These are phyloP conservation scores for Abortiporus biennis DNA, from an alignment of 1,284 basidiomycete genomes.

Conservation along the genomic window DNA sequence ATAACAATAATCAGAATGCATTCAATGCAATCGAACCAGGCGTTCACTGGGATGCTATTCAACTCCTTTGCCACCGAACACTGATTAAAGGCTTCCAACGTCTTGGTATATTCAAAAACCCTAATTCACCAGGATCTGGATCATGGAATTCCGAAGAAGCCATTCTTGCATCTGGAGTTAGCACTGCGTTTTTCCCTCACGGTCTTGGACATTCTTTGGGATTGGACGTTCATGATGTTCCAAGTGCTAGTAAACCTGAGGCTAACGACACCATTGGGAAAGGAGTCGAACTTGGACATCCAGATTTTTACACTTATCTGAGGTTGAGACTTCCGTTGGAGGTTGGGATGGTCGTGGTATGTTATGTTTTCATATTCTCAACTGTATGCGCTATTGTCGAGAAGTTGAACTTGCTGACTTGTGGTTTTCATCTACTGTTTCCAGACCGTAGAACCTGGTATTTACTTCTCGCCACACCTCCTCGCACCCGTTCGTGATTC, in stretches of 20 bases:
- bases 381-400: constrained; percentile 3
- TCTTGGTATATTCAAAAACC: constrained; percentile 79
- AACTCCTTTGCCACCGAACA: constrained; percentile 73
- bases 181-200: constrained; percentile 87
- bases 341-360: constrained; percentile 77
- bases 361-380: constrained; percentile 22
- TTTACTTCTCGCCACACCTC: constrained; percentile 80
- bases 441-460: constrained; percentile 84
- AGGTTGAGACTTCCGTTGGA: constrained; percentile 68
- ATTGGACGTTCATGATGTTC: constrained; percentile 85
- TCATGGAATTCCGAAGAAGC: constrained; percentile 58
- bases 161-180: constrained; percentile 71
- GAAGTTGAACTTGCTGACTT: not conserved
- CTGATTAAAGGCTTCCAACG: constrained; percentile 74
- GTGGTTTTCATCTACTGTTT: not conserved
- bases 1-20: constrained; percentile 33
- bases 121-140: constrained; percentile 36
- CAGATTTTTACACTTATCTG: constrained; percentile 72
- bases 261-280: constrained; percentile 43
- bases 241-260: constrained; percentile 62
- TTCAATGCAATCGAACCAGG: constrained; percentile 70
- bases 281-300: constrained; percentile 40
- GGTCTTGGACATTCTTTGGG: constrained; percentile 87
- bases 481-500: constrained; percentile 65
- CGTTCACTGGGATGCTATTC: constrained; percentile 82